phyloP scores from a whole-genome alignment of 1,284 basidiomycete species.

The Cryptococcus sp. region DNA sequence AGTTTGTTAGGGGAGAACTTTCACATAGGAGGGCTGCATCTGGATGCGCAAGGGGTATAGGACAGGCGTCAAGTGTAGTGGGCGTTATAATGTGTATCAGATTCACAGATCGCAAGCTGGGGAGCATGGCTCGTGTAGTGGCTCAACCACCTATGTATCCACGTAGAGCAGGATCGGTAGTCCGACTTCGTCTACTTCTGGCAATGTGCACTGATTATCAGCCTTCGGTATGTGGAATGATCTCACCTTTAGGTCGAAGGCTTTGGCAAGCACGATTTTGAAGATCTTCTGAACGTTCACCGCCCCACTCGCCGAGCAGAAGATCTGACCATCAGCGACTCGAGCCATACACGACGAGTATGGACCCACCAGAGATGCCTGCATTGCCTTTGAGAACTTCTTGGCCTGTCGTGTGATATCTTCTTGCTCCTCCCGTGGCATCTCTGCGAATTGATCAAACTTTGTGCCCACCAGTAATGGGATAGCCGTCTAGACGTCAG shows the following conservation, averaged over 20 bases:
- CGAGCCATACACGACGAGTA: neutral
- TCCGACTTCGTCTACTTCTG: slow-evolving; percentile 89
- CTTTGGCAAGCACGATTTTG: slow-evolving; percentile 56
- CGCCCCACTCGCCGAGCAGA: slow-evolving; percentile 94
- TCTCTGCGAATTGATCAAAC: slow-evolving; percentile 93
- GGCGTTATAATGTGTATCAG: no score
- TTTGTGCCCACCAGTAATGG: slow-evolving; percentile 96
- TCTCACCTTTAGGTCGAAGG: slow-evolving; percentile 41
- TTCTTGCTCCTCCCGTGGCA: slow-evolving; percentile 94
- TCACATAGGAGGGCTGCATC: slow-evolving; percentile 35
- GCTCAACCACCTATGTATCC: slow-evolving; percentile 54
- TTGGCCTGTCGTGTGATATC: slow-evolving; percentile 98
- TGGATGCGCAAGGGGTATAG: slow-evolving; percentile 10
- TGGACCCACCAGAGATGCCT: slow-evolving; percentile 67
- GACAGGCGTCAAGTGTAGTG: no score
- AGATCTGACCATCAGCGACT: slow-evolving; percentile 55
- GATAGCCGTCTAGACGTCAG: slow-evolving; percentile 75
- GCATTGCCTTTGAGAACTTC: slow-evolving; percentile 96
- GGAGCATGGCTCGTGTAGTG: no score
- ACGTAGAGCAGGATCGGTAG: slow-evolving; percentile 89
- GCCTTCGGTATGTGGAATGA: slow-evolving; percentile 25
- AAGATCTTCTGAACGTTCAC: slow-evolving; percentile 99
- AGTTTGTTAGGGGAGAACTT: slow-evolving; percentile 43
- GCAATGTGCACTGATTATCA: slow-evolving; percentile 79
- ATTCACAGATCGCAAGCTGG: no score